Evolutionary conservation across 257 asterid genomes (phyloP), one percentile per base, ranked within the genome.

Genomic region (Fraxinus anomala): DNA sequence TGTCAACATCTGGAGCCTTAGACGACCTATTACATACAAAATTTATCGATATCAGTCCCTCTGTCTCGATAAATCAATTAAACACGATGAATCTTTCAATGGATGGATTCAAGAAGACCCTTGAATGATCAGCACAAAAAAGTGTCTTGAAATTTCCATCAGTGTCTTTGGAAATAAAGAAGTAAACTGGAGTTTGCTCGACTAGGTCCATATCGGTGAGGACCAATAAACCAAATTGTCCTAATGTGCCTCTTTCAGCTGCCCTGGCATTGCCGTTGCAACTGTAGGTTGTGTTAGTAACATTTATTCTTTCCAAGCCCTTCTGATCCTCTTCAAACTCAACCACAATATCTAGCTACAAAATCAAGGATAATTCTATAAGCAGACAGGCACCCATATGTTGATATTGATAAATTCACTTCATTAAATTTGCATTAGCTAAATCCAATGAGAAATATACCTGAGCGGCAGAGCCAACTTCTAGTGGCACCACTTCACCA

Each of bases 91-190:
- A 1, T 56, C 1, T 4, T 2, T 17, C 1, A n/a, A n/a, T n/a
- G n/a, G 23, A 59, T 3, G 17, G 36, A 37, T n/a, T 2, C 17
- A 13, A 33, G 24, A n/a, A 24, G 3, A 0, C 88, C 97, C 96
- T 92, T n/a, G 92, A 82, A 65, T 83, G 92, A 81, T 93, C 98
- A 68, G 89, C 86, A 47, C 98, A 93, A 73, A 93, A 90, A 74
- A 74, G 82, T 21, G 97, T 90, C 54, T 66, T 80, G 77, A 87
- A 76, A 21, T 84, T 83, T 68, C 97, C 96, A 39, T 77, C 81
- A n/a, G 39, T 21, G 34, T 87, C 87, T 82, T 89, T 91, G 7
- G 89, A 76, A 31, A 93, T 83, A 28, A 91, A 93, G 85, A 93
- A 93, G 66, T 86, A 91, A n/a, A 93, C 10, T 0, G 98, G 89